Evolutionary conservation across 169 alveolate genomes (phyloP).

Genomic region (Plasmodium chabaudi): DNA sequence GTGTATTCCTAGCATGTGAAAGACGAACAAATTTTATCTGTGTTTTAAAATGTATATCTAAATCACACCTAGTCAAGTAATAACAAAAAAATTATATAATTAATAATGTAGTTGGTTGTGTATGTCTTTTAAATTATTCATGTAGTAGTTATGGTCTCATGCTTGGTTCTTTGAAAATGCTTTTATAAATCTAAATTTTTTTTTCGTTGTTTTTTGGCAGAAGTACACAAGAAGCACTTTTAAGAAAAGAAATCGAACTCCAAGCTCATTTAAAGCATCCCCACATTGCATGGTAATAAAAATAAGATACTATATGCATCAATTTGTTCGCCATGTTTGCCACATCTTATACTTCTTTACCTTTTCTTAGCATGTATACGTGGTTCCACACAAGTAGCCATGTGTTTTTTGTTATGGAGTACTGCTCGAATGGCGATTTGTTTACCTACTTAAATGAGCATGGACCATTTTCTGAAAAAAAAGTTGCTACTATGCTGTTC

Average conservation of each 20-base stretch:
- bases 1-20: slow-evolving; percentile 91
- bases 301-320: background rate
- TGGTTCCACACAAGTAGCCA: slow-evolving; percentile 88
- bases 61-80: slow-evolving; percentile 83
- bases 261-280: slow-evolving; percentile 92
- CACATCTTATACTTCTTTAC: background rate
- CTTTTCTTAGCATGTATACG: slow-evolving; percentile 81
- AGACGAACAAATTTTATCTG: slow-evolving; percentile 91
- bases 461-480: slow-evolving; percentile 82
- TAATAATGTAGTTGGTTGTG: background rate
- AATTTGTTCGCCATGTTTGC: background rate
- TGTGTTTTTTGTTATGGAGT: slow-evolving; percentile 89
- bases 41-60: slow-evolving; percentile 88
- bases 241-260: slow-evolving; percentile 90
- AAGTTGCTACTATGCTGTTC: slow-evolving; percentile 85
- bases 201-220: slow-evolving; percentile 29
- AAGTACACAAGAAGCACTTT: slow-evolving; percentile 87
- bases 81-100: background rate
- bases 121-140: background rate
- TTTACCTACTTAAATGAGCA: slow-evolving; percentile 79
- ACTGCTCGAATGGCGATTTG: slow-evolving; percentile 88
- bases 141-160: too few relatives aligned
- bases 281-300: slow-evolving; percentile 85
- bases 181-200: background rate
- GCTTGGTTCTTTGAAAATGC: too few relatives aligned